Conservation (phyloP, 805 yeast species). For the Cyberlindnera meyerae region DNA sequence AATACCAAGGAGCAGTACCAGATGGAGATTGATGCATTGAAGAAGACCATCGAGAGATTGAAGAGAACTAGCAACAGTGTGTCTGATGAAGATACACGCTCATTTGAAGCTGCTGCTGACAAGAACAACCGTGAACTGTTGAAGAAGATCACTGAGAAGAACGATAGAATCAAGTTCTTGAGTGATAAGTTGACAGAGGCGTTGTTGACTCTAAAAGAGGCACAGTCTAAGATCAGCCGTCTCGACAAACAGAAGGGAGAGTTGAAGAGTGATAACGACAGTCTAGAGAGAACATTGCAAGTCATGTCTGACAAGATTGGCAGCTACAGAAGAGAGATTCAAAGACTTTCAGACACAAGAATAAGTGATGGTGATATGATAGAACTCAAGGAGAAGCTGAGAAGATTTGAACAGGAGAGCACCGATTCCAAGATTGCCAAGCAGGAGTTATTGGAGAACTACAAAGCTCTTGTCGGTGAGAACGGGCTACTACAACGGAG, state of each 20-base stretch:
- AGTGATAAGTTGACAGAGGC: conserved; percentile 22
- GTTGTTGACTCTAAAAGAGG: conserved; percentile 25
- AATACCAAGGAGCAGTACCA: conserved; percentile 33
- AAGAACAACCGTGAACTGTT: conserved; percentile 24
- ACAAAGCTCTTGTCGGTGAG: conserved; percentile 23
- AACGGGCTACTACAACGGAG: conserved; percentile 27
- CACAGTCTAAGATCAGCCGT: conserved; percentile 26
- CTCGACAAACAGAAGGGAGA: conserved; percentile 31
- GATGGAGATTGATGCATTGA: conserved; percentile 31
- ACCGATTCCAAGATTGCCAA: conserved; percentile 30
- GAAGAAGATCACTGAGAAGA: conserved; percentile 24
- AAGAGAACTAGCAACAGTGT: conserved; percentile 3
- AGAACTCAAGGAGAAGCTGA: conserved; percentile 14
- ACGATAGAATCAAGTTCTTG: conserved; percentile 21
- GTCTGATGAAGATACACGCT: not conserved
- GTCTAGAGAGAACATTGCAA: conserved; percentile 29
- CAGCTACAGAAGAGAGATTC: conserved; percentile 22
- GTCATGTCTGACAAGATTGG: conserved; percentile 30
- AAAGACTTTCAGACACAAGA: conserved; percentile 9
- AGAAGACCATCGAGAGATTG: conserved; percentile 22
- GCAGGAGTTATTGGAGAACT: conserved; percentile 27
- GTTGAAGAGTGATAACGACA: conserved; percentile 28
- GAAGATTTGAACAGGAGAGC: conserved; percentile 16
- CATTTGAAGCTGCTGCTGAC: not conserved
- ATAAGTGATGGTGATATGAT: conserved; percentile 9